Conservation (phyloP, 2,329 filamentous ascomycete species). For the Periglandula ipomoeae region DNA sequence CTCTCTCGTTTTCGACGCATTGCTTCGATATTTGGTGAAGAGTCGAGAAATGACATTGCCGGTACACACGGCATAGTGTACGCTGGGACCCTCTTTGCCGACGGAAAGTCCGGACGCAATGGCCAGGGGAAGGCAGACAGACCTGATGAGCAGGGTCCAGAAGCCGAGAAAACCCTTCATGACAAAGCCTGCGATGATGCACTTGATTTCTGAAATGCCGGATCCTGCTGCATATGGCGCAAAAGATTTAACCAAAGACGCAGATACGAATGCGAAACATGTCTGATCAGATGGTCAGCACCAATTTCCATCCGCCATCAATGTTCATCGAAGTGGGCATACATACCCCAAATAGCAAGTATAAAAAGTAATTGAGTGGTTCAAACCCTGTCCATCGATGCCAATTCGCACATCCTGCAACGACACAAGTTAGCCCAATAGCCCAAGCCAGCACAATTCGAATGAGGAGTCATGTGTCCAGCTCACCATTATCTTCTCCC, state of each 20-base stretch:
- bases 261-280: conserved; percentile 72
- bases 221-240: conserved; percentile 94
- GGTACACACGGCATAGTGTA: conserved; percentile 97
- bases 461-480: neutral
- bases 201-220: conserved; percentile 98
- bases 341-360: conserved; percentile 73
- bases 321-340: too few species aligned
- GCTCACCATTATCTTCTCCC: conserved; percentile 77
- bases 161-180: conserved; percentile 97
- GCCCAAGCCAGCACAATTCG: neutral
- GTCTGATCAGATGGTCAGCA: conserved; percentile 34
- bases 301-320: too few species aligned
- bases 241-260: conserved; percentile 78
- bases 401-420: conserved; percentile 74
- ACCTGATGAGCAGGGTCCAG: conserved; percentile 91
- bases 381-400: conserved; percentile 74
- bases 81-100: conserved; percentile 93
- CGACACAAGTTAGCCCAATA: neutral
- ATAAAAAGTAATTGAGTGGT: conserved; percentile 76
- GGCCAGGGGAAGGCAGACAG: conserved; percentile 77
- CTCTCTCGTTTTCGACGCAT: conserved; percentile 89
- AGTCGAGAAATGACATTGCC: conserved; percentile 92
- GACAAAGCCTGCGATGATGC: conserved; percentile 95
- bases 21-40: conserved; percentile 85
- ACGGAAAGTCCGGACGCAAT: conserved; percentile 93